Base-by-base conservation (phyloP, 345 rosid genomes). In the Heritiera fomes region DNA sequence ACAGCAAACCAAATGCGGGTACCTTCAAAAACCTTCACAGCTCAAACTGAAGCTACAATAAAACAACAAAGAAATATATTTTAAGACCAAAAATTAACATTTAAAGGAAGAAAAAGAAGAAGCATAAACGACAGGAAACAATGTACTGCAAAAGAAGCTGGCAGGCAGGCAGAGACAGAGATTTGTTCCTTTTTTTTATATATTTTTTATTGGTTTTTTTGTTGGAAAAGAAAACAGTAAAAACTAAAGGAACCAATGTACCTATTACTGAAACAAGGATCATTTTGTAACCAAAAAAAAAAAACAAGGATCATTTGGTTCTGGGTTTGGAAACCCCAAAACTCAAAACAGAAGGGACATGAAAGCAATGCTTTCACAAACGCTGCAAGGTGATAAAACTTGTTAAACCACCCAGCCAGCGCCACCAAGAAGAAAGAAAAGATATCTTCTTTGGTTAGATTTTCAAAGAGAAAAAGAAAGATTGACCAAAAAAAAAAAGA, bases 71-170 rank as follows among this genome's bases (percentile, higher is more conserved):
- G 45, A 2, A 73, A 18, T 0, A 43, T 43, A 10, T 66, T 32
- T 10, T 15, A 62, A 71, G 55, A 47, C 52, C 34, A 32, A 11
- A 78, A 15, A 46, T 7, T 23, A 41, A 41, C 23, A 18, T 67
- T 40, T n/a, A n/a, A 14, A 56, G 15, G 40, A 34, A 34, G 10
- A 18, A 9, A 61, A 50, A 13, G 4, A 13, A 6, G 17, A 30
- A 53, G 41, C 43, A 34, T 34, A 50, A 15, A 55, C 32, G 76
- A 71, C 71, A 78, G 46, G 71, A 72, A 34, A 71, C 62, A 72
- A 30, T 23, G 77, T 58, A 8, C 77, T 72, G 81, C 13, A 60
- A 72, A n/a, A 53, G 81, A 62, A 72, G 46, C 81, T 32, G 75
- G 38, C 38, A 34, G 3, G 38, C 38, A 34, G 3, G 43, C 73